Base-by-base conservation (phyloP, 148 eudicot genomes). In the Nepenthes gracilis region DNA sequence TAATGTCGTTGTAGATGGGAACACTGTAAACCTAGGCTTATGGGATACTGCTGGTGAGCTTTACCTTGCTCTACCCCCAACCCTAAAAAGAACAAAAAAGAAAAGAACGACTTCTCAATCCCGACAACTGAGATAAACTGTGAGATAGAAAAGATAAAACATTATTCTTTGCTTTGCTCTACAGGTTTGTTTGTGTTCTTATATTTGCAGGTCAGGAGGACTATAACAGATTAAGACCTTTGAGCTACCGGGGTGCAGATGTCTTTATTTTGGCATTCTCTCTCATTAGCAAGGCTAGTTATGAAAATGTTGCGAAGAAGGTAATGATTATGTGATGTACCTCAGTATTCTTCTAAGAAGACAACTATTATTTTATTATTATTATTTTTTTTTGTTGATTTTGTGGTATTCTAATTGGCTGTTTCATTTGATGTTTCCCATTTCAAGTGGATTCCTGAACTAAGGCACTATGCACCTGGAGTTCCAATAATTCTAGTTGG, bases 21-120 rank as follows among this genome's bases (percentile, higher is more conserved):
- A 77, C 72, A 89, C 99, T 59, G 99, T 93, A 58, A 93, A 93
- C 64, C 77, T 93, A 73, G 99, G 99, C 59, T 86, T 93, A 15
- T 93, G 99, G 99, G 99, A 93, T 68, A 93, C 99, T 55, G 99
- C 95, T 70, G 99, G 99, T 93, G 77, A 72, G 75, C 32, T 54
- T 51, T 50, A 50, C 2, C 65, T 15, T 3, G 6, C 45, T 40
- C 45, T 40, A 4, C 13, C 45, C 45, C 45, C 45, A 0, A 4
- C 45, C 45, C 45, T 8, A 40, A 40, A 40, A 40, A 40, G 8
- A 49, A 11, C 53, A 49, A 49, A n/a, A 49, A 49, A 10, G n/a
- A 55, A n/a, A 13, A 23, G 23, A 33, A 33, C 36, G 8, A 32
- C 36, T 33, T 32, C 36, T 10, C 36, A 32, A 55, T 23, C 36